These are phyloP conservation scores for Yamadazyma ubonensis DNA, from an alignment of 805 yeast species.

Conservation along the genomic window DNA sequence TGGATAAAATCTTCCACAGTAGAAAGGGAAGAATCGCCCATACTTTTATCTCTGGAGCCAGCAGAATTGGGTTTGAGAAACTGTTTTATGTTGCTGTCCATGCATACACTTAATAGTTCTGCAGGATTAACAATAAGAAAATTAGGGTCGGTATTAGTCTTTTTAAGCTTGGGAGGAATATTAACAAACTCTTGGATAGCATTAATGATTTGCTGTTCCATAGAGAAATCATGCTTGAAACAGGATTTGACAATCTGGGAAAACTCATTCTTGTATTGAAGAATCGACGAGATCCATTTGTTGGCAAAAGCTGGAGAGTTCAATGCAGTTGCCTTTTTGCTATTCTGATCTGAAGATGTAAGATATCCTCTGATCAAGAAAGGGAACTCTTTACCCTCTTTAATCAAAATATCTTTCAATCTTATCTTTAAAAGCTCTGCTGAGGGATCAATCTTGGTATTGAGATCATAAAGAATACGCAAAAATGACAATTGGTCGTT, in stretches of 20 bases:
- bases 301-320: slow-evolving; percentile 54
- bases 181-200: slow-evolving; percentile 66
- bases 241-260: slow-evolving; percentile 47
- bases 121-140: slow-evolving; percentile 30
- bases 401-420: slow-evolving; percentile 44
- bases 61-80: slow-evolving; percentile 23
- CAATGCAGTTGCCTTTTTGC: slow-evolving; percentile 14
- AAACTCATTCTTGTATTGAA: slow-evolving; percentile 52
- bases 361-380: slow-evolving; percentile 18
- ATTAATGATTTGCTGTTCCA: slow-evolving; percentile 56
- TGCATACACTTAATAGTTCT: slow-evolving; percentile 39
- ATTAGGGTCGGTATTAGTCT: slow-evolving; percentile 19
- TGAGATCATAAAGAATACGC: slow-evolving; percentile 46
- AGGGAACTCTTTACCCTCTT: slow-evolving; percentile 40
- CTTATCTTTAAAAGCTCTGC: slow-evolving; percentile 49
- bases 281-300: slow-evolving; percentile 63
- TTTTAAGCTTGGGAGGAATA: slow-evolving; percentile 29
- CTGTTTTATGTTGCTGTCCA: slow-evolving; percentile 42
- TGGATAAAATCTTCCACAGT: slow-evolving; percentile 42
- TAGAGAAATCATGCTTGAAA: slow-evolving; percentile 47
- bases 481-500: slow-evolving; percentile 40
- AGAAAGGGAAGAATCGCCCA: slow-evolving; percentile 17
- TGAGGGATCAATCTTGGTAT: slow-evolving; percentile 54
- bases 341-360: not conserved
- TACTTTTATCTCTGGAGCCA: slow-evolving; percentile 4